Evolutionary conservation across 2,329 filamentous ascomycete species (phyloP), one percentile per base, ranked within the genome.

Genomic region (Teratosphaeria pseudoeucalypti): DNA sequence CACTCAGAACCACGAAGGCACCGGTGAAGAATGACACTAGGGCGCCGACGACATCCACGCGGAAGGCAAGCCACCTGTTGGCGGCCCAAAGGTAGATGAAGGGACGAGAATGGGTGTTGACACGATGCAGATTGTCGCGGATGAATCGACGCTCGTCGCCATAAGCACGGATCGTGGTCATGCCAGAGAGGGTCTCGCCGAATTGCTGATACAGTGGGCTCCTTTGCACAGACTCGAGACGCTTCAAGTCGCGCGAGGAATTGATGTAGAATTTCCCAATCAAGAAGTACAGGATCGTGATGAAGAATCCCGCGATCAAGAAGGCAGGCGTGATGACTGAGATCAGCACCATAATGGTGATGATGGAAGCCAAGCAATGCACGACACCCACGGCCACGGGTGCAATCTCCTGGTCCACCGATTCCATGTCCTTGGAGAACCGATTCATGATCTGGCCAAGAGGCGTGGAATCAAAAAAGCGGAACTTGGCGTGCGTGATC

Each of bases 121-220:
- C 90, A 68, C 88, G 88, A 58, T 80, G 75, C 61, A 97, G 79
- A 69, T 97, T 99, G 70, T 99, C 92, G 23, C 91, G 83, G 65
- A 96, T 89, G 74, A 99, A 99, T 39, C 94, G 86, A 58, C 89
- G 84, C 73, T 96, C 91, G 67, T 96, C 92, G 39, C 92, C 91
- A 68, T 97, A 99, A 1, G 94, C 94, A 69, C 95, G 87, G 66
- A 99, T 99, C 0, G 94, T 99, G 2, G 92, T 95, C 74, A 99
- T 94, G 32, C 94, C 94, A 56, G 86, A 90, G 19, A 99, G 77
- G 0, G 95, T 97, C 77, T 99, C 94, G 63, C 94, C 92, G 66
- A 99, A 99, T 67, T 97, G 94, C 74, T 99, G 94, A 77, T 96
- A 99, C 6, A 99, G 79, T 1, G 94, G 94, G 73, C 92, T 97